Evolutionary conservation across 495 filamentous ascomycete species (phyloP).

Genomic region (Penicillium robsamsonii): DNA sequence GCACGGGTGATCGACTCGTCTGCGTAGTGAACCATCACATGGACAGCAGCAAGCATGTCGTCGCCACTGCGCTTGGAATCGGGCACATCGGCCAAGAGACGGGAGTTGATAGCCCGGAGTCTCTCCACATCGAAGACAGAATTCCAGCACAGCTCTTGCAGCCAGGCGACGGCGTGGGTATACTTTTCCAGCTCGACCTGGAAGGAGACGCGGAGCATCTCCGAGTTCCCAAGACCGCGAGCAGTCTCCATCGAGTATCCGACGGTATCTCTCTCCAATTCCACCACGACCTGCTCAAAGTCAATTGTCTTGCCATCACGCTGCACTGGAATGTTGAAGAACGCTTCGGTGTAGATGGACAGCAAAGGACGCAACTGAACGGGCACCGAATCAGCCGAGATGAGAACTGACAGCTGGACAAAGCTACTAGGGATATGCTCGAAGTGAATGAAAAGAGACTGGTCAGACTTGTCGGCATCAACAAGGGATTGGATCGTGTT

Average conservation of each 20-base stretch:
- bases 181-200: conserved; percentile 89
- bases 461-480: conserved; percentile 60
- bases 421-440: conserved; percentile 91
- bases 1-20: conserved; percentile 72
- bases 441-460: conserved; percentile 92
- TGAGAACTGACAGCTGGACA: conserved; percentile 72
- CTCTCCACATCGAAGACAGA: conserved; percentile 81
- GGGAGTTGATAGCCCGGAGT: conserved; percentile 77
- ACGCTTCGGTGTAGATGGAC: conserved; percentile 80
- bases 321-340: conserved; percentile 87
- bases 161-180: conserved; percentile 75
- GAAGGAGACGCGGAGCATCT: conserved; percentile 77
- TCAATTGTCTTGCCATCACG: conserved; percentile 74
- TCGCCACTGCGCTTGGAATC: conserved; percentile 88
- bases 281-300: conserved; percentile 88
- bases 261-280: conserved; percentile 88
- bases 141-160: conserved; percentile 81
- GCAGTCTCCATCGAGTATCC: conserved; percentile 70
- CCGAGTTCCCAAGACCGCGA: conserved; percentile 66
- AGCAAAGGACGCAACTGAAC: conserved; percentile 76
- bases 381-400: conserved; percentile 73
- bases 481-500: conserved; percentile 75
- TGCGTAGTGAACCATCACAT: conserved; percentile 74
- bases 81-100: conserved; percentile 88
- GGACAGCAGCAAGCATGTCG: conserved; percentile 64